Evolutionary conservation across 371 early-diverging fungal species (phyloP), one percentile per base, ranked within the genome.

Genomic region (Amoeboaphelidium protococcarum): DNA sequence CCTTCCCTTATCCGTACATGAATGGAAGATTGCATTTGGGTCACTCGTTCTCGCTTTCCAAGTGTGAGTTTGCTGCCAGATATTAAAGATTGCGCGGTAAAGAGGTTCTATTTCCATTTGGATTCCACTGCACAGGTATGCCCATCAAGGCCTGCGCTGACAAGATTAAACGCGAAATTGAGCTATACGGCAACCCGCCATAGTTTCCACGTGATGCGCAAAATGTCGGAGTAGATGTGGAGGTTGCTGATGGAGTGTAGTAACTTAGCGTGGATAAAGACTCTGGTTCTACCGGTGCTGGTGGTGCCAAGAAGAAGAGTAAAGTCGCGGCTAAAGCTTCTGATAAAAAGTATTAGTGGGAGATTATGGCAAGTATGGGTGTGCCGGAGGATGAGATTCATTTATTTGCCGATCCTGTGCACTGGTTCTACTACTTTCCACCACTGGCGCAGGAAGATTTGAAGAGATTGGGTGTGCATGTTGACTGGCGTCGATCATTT

Each of bases 81-180:
- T 99, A 82, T 63, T 80, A 91, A 54, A 75, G 89, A 52, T 62
- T 97, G 59, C 69, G 83, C 64, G 99, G 98, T 43, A 92, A 86
- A 65, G 74, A 80, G 45, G 85, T 80, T 42, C 71, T 99, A 49
- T 88, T 97, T 51, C 99, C 99, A 24, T 84, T 96, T 57, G 94
- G 92, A 40, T 98, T 99, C 75, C 99, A 99, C 61, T 85, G 84
- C 54, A 99, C 99, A 2, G 99, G 99, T 49, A 99, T 99, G 99
- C 99, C 99, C 40, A 99, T 99, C 66, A 90, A 92, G 80, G 94
- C 98, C 21, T 84, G 90, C 53, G 97, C 99, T 26, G 92, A 98
- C 64, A 98, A 97, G 70, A 69, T 99, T 50, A 69, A 70, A 45
- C 80, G 82, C 31, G 98, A 99, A 68, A 69, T 98, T 40, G 80